A percentile compares a stretch with the other conserved stretches of the same genome.
These are phyloP conservation scores for Peribolospora baueri DNA, from an alignment of 768 basidiomycete genomes.

Conservation along the genomic window DNA sequence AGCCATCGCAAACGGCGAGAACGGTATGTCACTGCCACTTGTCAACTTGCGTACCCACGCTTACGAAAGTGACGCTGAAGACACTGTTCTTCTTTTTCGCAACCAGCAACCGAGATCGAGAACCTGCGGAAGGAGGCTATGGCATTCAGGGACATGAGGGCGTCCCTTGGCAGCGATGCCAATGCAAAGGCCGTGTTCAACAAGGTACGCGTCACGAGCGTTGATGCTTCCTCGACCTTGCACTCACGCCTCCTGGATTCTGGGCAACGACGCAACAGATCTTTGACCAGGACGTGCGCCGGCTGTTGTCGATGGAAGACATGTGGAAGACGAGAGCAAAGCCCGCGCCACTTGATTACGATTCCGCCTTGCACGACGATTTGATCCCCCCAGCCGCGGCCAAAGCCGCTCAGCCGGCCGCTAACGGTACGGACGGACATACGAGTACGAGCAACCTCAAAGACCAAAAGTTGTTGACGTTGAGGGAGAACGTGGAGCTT, in stretches of 20 bases:
- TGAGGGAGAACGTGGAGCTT: slow-evolving; percentile 57
- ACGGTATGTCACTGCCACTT: slow-evolving; percentile 30
- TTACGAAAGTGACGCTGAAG: neutral
- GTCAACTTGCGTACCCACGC: neutral
- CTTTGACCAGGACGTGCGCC: slow-evolving; percentile 63
- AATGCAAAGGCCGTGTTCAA: slow-evolving; percentile 50
- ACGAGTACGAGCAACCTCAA: slow-evolving; percentile 24
- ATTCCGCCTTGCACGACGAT: slow-evolving; percentile 28
- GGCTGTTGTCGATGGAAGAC: slow-evolving; percentile 73
- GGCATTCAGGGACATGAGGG: slow-evolving; percentile 61
- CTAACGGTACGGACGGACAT: neutral
- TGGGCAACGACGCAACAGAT: slow-evolving; percentile 30
- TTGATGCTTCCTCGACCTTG: neutral
- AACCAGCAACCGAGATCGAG: slow-evolving; percentile 63
- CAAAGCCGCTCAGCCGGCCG: slow-evolving; percentile 10
- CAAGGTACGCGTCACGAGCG: slow-evolving; percentile 32
- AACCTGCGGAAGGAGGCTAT: slow-evolving; percentile 67
- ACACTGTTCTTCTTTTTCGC: neutral
- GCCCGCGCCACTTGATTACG: slow-evolving; percentile 60
- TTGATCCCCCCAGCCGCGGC: slow-evolving; percentile 1
- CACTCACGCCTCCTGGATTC: neutral
- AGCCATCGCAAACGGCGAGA: slow-evolving; percentile 78
- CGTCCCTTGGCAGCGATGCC: slow-evolving; percentile 33
- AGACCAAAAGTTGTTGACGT: slow-evolving; percentile 52
- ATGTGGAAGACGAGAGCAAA: slow-evolving; percentile 89